Conservation (phyloP, 1,139 yeast species). For the Kurtzmaniella quercitrusa region DNA sequence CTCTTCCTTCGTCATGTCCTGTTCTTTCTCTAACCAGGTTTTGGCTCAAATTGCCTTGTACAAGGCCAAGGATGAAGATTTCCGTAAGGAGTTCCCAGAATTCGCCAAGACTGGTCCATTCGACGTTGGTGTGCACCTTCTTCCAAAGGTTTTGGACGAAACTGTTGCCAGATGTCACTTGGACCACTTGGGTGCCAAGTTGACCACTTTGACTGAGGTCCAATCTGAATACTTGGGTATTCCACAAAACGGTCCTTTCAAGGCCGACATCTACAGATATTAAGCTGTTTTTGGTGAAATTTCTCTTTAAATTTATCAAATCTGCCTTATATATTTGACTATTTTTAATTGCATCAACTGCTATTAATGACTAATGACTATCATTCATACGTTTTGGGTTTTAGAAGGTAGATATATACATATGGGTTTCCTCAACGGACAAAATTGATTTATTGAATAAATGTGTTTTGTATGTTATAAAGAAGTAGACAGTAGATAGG, state of each 20-base stretch:
- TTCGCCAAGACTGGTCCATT: conserved; percentile 92
- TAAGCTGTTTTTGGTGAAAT: conserved; percentile 27
- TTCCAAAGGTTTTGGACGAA: conserved; percentile 98
- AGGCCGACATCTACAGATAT: conserved; percentile 98
- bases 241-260: conserved; percentile 94
- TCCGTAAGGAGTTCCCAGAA: conserved; percentile 82
- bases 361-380: conserved; percentile 29
- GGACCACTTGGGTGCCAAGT: conserved; percentile 89
- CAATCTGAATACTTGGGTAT: conserved; percentile 97
- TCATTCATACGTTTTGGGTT: conserved; percentile 12
- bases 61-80: conserved; percentile 80
- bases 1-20: conserved; percentile 98
- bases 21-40: conserved; percentile 99
- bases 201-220: conserved; percentile 68
- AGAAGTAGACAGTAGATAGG: too few relatives aligned
- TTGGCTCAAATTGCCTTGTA: conserved; percentile 98
- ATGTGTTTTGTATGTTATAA: conserved; percentile 2
- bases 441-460: conserved; percentile 7
- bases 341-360: conserved; percentile 47
- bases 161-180: conserved; percentile 98
- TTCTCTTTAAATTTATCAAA: conserved; percentile 1
- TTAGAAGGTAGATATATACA: conserved; percentile 19
- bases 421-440: conserved; percentile 41
- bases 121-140: conserved; percentile 88
- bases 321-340: conserved; percentile 9